Evolutionary conservation across 2,329 filamentous ascomycete species (phyloP).

Genomic region (Venturia oleaginea): DNA sequence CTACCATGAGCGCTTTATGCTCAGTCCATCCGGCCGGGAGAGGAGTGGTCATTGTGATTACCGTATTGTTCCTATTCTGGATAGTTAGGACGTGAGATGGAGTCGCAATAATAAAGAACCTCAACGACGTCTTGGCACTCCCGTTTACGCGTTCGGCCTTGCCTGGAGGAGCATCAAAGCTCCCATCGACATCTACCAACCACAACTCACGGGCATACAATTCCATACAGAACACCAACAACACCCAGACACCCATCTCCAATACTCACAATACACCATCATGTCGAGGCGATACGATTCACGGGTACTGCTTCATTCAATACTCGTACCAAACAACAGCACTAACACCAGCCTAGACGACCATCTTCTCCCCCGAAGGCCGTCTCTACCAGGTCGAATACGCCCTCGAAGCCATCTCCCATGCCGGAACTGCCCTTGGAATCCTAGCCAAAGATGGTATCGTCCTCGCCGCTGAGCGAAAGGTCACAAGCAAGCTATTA

Average conservation of each 20-base stretch:
- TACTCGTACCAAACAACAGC: slow-evolving; percentile 13
- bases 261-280: slow-evolving; percentile 21
- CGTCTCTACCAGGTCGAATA: slow-evolving; percentile 99
- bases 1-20: slow-evolving; percentile 71
- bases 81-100: neutral
- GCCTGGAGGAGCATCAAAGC: neutral
- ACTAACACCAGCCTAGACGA: slow-evolving; percentile 55
- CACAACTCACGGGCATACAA: neutral
- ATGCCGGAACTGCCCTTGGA: slow-evolving; percentile 91
- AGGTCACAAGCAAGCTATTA: slow-evolving; percentile 97
- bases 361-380: slow-evolving; percentile 98
- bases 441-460: slow-evolving; percentile 98
- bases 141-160: neutral
- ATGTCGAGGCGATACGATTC: slow-evolving; percentile 99
- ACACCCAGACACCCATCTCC: neutral
- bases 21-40: slow-evolving; percentile 83
- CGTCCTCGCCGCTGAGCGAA: slow-evolving; percentile 92
- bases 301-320: slow-evolving; percentile 54
- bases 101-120: neutral
- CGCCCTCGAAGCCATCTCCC: slow-evolving; percentile 95
- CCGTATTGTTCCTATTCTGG: neutral
- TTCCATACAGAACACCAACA: neutral
- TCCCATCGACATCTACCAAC: no score
- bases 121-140: neutral
- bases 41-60: slow-evolving; percentile 28